These are phyloP conservation scores for Trichophyton mentagrophytes DNA, from an alignment of 2,329 filamentous ascomycete species.

Conservation along the genomic window DNA sequence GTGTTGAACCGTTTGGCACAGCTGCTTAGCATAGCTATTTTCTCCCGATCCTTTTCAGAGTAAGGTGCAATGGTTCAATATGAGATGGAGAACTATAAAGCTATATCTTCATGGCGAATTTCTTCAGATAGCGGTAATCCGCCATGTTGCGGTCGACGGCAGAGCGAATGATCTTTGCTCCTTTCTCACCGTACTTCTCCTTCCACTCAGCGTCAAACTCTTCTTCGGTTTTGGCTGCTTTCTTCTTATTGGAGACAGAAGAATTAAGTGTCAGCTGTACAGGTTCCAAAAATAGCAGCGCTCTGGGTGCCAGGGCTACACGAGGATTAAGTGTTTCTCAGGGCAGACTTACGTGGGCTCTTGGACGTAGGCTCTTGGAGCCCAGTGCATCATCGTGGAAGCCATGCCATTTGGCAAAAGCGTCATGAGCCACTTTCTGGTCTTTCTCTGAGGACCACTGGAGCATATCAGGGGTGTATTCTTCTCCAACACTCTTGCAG, in stretches of 20 bases:
- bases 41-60: neutral
- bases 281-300: neutral
- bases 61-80: neutral
- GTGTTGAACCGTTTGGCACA: neutral
- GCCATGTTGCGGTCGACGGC: slow-evolving; percentile 47
- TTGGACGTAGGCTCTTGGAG: slow-evolving; percentile 60
- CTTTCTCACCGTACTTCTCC: slow-evolving; percentile 48
- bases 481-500: slow-evolving; percentile 67
- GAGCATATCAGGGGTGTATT: slow-evolving; percentile 67
- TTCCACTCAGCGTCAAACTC: slow-evolving; percentile 48
- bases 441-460: slow-evolving; percentile 68
- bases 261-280: neutral
- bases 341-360: slow-evolving; percentile 29
- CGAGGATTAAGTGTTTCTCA: neutral
- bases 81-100: neutral
- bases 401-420: slow-evolving; percentile 93
- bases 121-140: slow-evolving; percentile 53
- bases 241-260: slow-evolving; percentile 14
- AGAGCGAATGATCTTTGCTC: slow-evolving; percentile 45
- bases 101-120: slow-evolving; percentile 46
- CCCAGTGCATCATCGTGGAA: slow-evolving; percentile 92
- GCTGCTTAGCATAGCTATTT: neutral
- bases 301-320: neutral
- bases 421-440: slow-evolving; percentile 53
- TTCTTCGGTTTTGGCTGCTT: slow-evolving; percentile 36